A percentile compares a stretch with the other conserved stretches of the same genome.
Evolutionary conservation across 495 filamentous ascomycete species (phyloP).

Genomic region (Aspergillus kassunensis): DNA sequence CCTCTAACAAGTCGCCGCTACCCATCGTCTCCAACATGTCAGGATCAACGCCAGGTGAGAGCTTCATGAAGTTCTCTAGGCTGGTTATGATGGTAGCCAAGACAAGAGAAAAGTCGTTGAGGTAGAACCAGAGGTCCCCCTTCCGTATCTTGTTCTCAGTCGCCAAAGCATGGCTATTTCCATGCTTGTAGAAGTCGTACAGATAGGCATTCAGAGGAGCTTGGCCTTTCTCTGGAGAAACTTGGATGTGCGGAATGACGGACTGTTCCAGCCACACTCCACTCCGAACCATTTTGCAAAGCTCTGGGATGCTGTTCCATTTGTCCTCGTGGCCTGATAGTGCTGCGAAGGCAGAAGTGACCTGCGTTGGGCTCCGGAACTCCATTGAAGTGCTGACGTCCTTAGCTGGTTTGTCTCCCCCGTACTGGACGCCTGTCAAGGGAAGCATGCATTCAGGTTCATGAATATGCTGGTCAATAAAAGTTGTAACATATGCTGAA

Average conservation of each 20-base stretch:
- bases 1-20: conserved; percentile 16
- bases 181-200: conserved; percentile 72
- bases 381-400: conserved; percentile 11
- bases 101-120: conserved; percentile 68
- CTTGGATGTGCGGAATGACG: conserved; percentile 60
- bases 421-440: conserved; percentile 48
- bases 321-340: conserved; percentile 63
- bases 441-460: conserved; percentile 53
- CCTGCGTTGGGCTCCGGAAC: conserved; percentile 26
- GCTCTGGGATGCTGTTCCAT: conserved; percentile 58
- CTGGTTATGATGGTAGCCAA: conserved; percentile 56
- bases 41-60: conserved; percentile 3
- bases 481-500: conserved; percentile 64
- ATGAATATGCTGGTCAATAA: conserved; percentile 56
- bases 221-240: conserved; percentile 48
- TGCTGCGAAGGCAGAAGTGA: conserved; percentile 65
- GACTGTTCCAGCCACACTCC: conserved; percentile 70
- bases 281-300: conserved; percentile 56
- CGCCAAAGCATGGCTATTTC: conserved; percentile 51
- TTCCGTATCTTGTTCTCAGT: conserved; percentile 56
- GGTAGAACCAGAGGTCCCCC: conserved; percentile 62
- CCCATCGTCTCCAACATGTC: conserved; percentile 20
- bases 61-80: conserved; percentile 20
- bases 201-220: conserved; percentile 65
- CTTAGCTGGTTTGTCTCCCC: conserved; percentile 19